These are phyloP conservation scores for Ustilago shanxiensis DNA, from an alignment of 1,284 basidiomycete species.

Conservation along the genomic window DNA sequence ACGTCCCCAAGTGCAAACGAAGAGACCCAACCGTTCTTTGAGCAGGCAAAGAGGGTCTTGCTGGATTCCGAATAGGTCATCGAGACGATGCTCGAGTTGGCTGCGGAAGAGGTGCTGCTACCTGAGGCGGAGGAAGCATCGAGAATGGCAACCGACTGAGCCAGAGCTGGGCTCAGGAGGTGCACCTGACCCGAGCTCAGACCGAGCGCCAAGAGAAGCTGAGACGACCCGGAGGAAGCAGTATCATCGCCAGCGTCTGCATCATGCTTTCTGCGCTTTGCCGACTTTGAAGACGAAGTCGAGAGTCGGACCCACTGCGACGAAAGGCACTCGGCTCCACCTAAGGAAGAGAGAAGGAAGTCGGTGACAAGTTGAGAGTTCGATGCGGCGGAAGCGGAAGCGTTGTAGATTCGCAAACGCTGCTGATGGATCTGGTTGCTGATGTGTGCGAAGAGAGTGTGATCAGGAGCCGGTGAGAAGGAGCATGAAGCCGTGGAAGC, in stretches of 20 bases:
- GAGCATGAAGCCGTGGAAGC: constrained; percentile 52
- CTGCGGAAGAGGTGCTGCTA: constrained; percentile 47
- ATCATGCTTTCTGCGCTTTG: constrained; percentile 56
- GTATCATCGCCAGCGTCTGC: constrained; percentile 27
- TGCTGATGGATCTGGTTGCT: constrained; percentile 81
- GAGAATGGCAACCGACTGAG: constrained; percentile 57
- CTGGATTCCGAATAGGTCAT: constrained; percentile 37
- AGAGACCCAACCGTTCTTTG: constrained; percentile 58
- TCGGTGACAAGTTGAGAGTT: constrained; percentile 76
- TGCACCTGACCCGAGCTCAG: constrained; percentile 58
- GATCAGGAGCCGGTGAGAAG: constrained; percentile 76
- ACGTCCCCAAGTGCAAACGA: constrained; percentile 36
- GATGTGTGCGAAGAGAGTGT: constrained; percentile 77
- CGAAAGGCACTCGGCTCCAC: constrained; percentile 45
- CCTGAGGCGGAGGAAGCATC: constrained; percentile 54
- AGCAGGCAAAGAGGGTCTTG: constrained; percentile 47
- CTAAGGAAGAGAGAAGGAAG: constrained; percentile 54
- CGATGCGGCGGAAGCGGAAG: constrained; percentile 74
- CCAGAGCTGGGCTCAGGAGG: constrained; percentile 58
- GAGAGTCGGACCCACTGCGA: constrained; percentile 48
- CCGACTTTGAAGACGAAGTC: constrained; percentile 25
- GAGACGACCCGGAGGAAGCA: constrained; percentile 20
- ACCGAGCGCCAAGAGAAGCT: constrained; percentile 62
- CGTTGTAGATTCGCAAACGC: constrained; percentile 78
- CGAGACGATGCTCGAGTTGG: constrained; percentile 46